phyloP scores from a whole-genome alignment of 1,284 basidiomycete species.

The Malassezia sp. region DNA sequence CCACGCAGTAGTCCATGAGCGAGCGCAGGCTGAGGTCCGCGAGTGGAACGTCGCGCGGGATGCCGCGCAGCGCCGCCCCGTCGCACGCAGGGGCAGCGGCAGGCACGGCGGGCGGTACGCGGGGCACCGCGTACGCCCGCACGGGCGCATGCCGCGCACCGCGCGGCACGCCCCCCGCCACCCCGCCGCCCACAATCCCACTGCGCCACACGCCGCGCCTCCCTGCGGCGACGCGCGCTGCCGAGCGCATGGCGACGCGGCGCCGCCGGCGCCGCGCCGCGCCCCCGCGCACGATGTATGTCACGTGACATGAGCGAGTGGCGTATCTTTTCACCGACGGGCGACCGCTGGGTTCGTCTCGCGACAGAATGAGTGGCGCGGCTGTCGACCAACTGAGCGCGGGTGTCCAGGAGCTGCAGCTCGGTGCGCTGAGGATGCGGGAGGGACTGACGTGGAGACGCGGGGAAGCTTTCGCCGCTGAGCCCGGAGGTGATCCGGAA shows the following conservation, averaged over 20 bases:
- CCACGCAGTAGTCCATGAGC: conserved; percentile 10
- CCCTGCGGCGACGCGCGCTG: background rate
- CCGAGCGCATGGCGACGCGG: background rate
- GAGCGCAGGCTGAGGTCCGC: conserved; percentile 9
- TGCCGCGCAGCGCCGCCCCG: background rate
- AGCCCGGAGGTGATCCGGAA: conserved; percentile 93
- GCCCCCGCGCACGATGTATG: background rate
- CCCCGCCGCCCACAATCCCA: background rate
- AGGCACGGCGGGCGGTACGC: background rate
- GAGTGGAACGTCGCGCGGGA: conserved; percentile 1
- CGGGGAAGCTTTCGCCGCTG: conserved; percentile 63
- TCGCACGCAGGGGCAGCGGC: too few species aligned
- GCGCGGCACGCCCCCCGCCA: background rate
- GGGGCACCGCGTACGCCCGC: background rate
- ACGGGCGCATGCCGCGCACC: background rate
- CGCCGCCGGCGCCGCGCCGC: background rate
- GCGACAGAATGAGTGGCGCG: conserved; percentile 12
- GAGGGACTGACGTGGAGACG: conserved; percentile 24
- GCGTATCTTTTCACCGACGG: too few species aligned
- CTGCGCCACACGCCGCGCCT: background rate
- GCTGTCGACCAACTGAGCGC: conserved; percentile 11
- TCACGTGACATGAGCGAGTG: conserved; percentile 6
- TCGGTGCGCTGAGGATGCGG: conserved; percentile 9
- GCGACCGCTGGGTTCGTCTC: background rate
- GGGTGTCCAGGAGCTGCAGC: conserved; percentile 9